Conservation (phyloP, 1,284 basidiomycete species). For the Apiotrichum domesticum region DNA sequence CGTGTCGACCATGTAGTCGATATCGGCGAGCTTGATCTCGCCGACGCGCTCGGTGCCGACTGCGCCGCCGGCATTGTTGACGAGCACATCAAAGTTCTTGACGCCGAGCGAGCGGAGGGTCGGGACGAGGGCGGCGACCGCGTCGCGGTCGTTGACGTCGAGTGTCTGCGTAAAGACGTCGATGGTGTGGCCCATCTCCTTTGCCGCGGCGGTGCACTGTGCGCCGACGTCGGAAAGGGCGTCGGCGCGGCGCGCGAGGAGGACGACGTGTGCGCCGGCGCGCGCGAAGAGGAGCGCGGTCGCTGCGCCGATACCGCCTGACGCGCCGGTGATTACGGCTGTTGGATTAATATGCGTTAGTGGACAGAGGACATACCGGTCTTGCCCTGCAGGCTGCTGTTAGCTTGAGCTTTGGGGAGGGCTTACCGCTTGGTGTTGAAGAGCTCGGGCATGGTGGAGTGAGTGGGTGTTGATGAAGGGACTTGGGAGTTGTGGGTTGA, state of each 20-base stretch:
- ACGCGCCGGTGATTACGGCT: constrained; percentile 45
- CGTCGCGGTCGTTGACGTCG: constrained; percentile 19
- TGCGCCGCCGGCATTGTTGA: constrained; percentile 22
- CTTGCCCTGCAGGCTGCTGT: constrained; percentile 18
- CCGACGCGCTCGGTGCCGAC: constrained; percentile 24
- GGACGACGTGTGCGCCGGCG: constrained; percentile 57
- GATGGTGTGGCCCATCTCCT: constrained; percentile 3
- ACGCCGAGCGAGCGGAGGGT: constrained; percentile 12
- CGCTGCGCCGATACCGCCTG: constrained; percentile 45
- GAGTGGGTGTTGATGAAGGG: no score
- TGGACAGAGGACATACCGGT: constrained; percentile 10
- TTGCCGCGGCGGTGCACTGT: constrained; percentile 3
- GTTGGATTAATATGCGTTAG: not conserved
- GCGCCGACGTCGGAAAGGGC: constrained; percentile 54
- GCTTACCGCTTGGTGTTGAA: constrained; percentile 19
- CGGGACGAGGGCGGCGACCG: constrained; percentile 11
- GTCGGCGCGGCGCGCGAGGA: constrained; percentile 54
- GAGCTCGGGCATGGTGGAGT: constrained; percentile 11
- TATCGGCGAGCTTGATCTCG: constrained; percentile 19
- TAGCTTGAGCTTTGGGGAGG: not conserved
- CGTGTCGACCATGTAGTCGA: constrained; percentile 69
- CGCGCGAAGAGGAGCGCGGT: constrained; percentile 52
- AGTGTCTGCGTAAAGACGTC: constrained; percentile 7
- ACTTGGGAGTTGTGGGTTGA: no score
- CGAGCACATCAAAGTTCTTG: constrained; percentile 15